Evolutionary conservation across 73 alveolate species (phyloP), one percentile per base, ranked within the genome.

Genomic region (Uronychia setigera): DNA sequence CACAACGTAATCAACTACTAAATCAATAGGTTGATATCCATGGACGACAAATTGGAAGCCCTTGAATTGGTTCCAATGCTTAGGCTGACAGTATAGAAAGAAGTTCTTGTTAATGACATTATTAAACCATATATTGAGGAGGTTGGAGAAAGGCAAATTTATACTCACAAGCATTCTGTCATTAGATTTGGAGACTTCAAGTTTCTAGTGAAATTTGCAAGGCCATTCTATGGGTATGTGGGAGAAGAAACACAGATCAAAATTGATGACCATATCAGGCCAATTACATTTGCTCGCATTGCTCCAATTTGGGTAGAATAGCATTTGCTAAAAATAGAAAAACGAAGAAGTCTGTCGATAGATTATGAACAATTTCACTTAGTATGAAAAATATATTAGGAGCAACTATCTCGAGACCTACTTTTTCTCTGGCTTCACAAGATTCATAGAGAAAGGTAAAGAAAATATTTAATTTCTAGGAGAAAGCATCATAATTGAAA

Each of bases 301-400:
- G 87, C 87, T 1, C 87, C 87, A 1, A 80, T 80, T 80, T 80
- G 87, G 87, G 67, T 46, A 46, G 19, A 46, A 19, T n/a, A n/a
- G n/a, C n/a, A n/a, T 46, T 46, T 46, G 5, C 67, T 46, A 5
- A 46, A 11, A 5, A 5, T 19, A 46, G 67, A 80, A 80, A 58
- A 74, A 34, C 29, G 87, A 80, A 57, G 46, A 58, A 9, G 57
- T 74, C 32, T 80, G 87, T 25, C 34, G 57, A 57, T 57, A 58
- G 57, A 79, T 80, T 0, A 57, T 31, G 14, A 35, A 57, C 35
- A 80, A 80, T 29, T 80, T 80, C 32, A 59, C 33, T 0, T 46
- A 80, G 26, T 80, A 80, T 27, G 87, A 80, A 35, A 35, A 57
- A 26, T 59, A 32, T 74, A 34, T 80, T 29, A 35, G 87, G 31